These are phyloP conservation scores for Xerocomus amazonicus DNA, from an alignment of 1,284 basidiomycete species.

Conservation along the genomic window DNA sequence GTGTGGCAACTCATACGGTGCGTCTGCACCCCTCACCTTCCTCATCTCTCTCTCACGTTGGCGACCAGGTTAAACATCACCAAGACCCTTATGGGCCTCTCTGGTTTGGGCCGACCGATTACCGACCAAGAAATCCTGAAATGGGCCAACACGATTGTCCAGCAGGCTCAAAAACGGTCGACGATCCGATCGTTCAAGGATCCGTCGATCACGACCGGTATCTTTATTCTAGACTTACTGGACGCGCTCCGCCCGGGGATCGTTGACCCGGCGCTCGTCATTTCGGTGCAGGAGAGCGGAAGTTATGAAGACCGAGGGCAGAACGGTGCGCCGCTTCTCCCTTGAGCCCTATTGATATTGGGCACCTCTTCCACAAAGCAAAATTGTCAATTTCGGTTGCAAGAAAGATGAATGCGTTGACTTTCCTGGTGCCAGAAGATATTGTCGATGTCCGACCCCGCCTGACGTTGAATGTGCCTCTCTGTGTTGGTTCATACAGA, in stretches of 20 bases:
- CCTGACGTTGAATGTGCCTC: constrained; percentile 40
- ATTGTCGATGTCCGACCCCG: constrained; percentile 86
- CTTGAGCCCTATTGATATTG: too few relatives aligned
- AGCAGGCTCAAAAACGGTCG: constrained; percentile 57
- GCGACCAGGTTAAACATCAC: constrained; percentile 70
- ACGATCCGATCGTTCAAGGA: constrained; percentile 93
- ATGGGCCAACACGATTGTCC: constrained; percentile 93
- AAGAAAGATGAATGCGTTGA: constrained; percentile 92
- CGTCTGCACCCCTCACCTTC: constrained; percentile 17
- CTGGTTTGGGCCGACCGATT: too few relatives aligned
- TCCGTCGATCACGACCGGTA: constrained; percentile 80
- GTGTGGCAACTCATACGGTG: constrained; percentile 98
- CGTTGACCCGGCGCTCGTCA: constrained; percentile 86
- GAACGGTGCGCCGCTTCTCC: constrained; percentile 68
- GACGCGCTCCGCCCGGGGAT: constrained; percentile 92
- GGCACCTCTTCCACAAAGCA: constrained; percentile 43
- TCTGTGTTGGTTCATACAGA: constrained; percentile 41
- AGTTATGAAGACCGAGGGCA: constrained; percentile 87
- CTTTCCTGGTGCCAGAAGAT: constrained; percentile 97
- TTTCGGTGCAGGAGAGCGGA: constrained; percentile 60
- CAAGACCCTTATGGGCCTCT: constrained; percentile 82
- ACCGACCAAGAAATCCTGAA: constrained; percentile 92
- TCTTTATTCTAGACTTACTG: constrained; percentile 93
- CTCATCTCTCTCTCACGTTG: too few relatives aligned
- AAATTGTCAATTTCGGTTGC: constrained; percentile 98